phyloP scores from a whole-genome alignment of 257 asterid species.

The Hygrophila difformis region DNA sequence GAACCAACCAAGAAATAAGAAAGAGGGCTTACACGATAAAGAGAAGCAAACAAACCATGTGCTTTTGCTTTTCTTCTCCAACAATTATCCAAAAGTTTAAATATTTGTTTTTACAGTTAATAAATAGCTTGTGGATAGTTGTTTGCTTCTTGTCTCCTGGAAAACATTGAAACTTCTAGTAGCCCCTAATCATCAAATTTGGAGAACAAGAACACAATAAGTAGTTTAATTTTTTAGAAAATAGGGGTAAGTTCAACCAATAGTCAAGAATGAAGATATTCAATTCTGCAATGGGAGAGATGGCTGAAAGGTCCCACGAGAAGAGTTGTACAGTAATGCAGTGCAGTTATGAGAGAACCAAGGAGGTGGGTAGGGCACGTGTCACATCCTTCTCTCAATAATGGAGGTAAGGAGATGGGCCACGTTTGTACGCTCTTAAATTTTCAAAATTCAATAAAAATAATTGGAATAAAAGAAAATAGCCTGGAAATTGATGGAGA shows the following conservation, averaged over 20 bases:
- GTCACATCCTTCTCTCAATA: not conserved
- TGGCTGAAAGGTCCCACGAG: slow-evolving; percentile 12
- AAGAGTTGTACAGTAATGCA: not conserved
- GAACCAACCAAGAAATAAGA: not conserved
- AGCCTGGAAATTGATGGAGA: too few species aligned
- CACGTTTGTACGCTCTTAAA: too few species aligned
- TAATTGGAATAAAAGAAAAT: too few species aligned
- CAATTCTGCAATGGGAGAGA: slow-evolving; percentile 27
- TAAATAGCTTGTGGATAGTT: not conserved
- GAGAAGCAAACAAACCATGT: not conserved
- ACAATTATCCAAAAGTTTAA: too few species aligned
- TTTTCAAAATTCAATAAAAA: too few species aligned
- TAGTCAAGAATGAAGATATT: too few species aligned
- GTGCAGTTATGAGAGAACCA: not conserved
- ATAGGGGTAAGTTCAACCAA: too few species aligned
- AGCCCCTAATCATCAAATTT: not conserved
- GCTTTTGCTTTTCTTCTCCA: not conserved
- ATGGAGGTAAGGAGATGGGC: not conserved
- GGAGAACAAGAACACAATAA: not conserved
- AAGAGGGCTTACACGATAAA: not conserved
- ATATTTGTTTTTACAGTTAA: not conserved
- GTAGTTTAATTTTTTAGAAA: too few species aligned
- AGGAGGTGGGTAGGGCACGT: not conserved
- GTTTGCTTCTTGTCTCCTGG: not conserved
- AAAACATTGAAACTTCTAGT: not conserved